A percentile compares a stretch with the other conserved stretches of the same genome.
phyloP scores from a whole-genome alignment of 2,329 filamentous ascomycete genomes.

The Pezicula radicicola region DNA sequence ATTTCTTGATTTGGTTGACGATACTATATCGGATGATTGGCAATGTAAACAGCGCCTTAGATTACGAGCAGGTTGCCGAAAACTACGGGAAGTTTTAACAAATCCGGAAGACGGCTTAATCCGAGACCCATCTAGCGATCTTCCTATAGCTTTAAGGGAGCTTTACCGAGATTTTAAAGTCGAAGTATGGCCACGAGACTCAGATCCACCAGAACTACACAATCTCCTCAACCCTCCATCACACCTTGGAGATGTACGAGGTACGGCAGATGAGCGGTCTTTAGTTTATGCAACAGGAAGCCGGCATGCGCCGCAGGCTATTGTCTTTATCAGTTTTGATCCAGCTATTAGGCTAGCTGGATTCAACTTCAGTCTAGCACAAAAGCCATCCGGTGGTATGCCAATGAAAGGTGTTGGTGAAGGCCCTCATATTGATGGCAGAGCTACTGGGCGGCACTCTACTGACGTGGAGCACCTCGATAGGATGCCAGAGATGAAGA shows the following conservation, averaged over 20 bases:
- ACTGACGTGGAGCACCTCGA: slow-evolving; percentile 7
- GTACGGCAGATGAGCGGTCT: slow-evolving; percentile 43
- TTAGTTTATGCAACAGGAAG: slow-evolving; percentile 41
- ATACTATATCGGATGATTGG: slow-evolving; percentile 34
- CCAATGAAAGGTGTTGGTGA: slow-evolving; percentile 18
- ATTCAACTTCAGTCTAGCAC: slow-evolving; percentile 18
- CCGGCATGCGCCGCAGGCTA: slow-evolving; percentile 22
- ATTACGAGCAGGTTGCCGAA: slow-evolving; percentile 47
- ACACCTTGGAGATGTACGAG: slow-evolving; percentile 34
- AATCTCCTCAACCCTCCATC: slow-evolving; percentile 36
- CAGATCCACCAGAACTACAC: slow-evolving; percentile 28
- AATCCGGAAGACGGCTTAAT: slow-evolving; percentile 10
- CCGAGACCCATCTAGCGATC: slow-evolving; percentile 9
- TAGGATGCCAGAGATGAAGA: neutral
- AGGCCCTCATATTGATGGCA: slow-evolving; percentile 23
- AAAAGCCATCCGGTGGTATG: slow-evolving; percentile 3
- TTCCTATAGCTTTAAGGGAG: slow-evolving; percentile 17
- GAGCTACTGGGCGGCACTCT: slow-evolving; percentile 10
- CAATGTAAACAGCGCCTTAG: slow-evolving; percentile 36
- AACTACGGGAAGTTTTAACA: slow-evolving; percentile 27
- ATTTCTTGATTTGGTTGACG: slow-evolving; percentile 59
- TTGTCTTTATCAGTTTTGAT: slow-evolving; percentile 43
- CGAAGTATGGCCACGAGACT: slow-evolving; percentile 32
- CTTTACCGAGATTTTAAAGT: slow-evolving; percentile 19
- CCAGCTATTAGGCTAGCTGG: slow-evolving; percentile 32